A percentile compares a stretch with the other conserved stretches of the same genome.
Evolutionary conservation across 495 filamentous ascomycete genomes (phyloP).

Genomic region (Ascodesmis nigricans): DNA sequence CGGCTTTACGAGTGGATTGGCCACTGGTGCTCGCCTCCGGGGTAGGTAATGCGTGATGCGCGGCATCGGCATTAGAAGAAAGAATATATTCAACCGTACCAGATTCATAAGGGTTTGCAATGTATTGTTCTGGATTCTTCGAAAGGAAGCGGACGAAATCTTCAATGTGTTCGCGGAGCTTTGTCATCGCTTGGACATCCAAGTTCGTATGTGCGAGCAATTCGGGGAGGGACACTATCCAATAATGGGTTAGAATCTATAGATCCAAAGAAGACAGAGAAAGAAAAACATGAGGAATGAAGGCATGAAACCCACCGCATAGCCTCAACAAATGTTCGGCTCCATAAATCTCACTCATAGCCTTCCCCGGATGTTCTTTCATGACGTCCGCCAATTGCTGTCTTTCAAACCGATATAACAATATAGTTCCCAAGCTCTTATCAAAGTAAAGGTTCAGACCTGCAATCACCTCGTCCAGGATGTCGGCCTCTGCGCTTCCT

Average conservation of each 20-base stretch:
- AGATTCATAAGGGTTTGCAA: conserved; percentile 53
- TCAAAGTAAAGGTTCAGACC: conserved; percentile 87
- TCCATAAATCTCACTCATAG: conserved; percentile 61
- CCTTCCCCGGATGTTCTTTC: conserved; percentile 33
- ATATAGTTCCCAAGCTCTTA: conserved; percentile 56
- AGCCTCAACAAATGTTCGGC: conserved; percentile 75
- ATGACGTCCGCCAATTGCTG: conserved; percentile 56
- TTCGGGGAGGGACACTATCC: conserved; percentile 66
- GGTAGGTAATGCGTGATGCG: neutral
- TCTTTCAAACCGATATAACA: conserved; percentile 85
- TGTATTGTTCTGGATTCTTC: conserved; percentile 49
- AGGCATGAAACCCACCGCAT: conserved; percentile 41
- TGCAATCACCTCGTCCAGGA: conserved; percentile 67
- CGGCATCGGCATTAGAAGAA: neutral
- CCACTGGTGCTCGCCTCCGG: too few relatives aligned
- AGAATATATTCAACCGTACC: conserved; percentile 8
- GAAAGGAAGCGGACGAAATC: conserved; percentile 64
- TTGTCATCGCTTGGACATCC: conserved; percentile 70
- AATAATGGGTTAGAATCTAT: conserved; percentile 4
- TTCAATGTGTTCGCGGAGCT: conserved; percentile 65
- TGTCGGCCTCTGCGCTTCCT: conserved; percentile 48
- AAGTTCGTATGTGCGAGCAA: conserved; percentile 93
- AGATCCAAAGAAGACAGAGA: neutral
- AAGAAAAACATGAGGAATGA: conserved; percentile 1
- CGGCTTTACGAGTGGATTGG: too few relatives aligned